Conservation (phyloP, 106 monocot genomes). For the Dactylorhiza incarnata region DNA sequence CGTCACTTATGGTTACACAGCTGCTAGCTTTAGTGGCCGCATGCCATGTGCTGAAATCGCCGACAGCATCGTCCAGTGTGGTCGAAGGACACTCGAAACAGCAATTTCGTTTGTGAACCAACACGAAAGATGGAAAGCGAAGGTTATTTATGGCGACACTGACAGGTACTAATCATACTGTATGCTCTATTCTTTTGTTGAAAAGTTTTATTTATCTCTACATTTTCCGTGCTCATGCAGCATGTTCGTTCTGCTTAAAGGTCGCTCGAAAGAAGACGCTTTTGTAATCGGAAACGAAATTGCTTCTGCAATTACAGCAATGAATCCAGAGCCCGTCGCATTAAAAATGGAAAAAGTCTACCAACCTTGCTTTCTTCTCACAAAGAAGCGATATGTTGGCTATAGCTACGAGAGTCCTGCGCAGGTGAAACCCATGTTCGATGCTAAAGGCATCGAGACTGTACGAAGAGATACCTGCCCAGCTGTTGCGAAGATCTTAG, state of each 20-base stretch:
- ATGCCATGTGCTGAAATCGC: slow-evolving; percentile 99
- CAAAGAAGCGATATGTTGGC: slow-evolving; percentile 99
- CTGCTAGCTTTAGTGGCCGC: slow-evolving; percentile 96
- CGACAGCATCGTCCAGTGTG: slow-evolving; percentile 98
- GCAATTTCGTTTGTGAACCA: slow-evolving; percentile 76
- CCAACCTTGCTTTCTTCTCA: slow-evolving; percentile 85
- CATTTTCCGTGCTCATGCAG: slow-evolving; percentile 32
- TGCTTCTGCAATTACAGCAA: slow-evolving; percentile 67
- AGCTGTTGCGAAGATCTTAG: slow-evolving; percentile 84
- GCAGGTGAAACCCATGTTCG: slow-evolving; percentile 66
- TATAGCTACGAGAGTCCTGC: slow-evolving; percentile 79
- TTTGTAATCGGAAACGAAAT: slow-evolving; percentile 95
- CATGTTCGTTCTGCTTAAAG: slow-evolving; percentile 93
- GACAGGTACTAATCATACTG: slow-evolving; percentile 50
- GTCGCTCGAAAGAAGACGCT: slow-evolving; percentile 63
- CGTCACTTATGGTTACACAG: slow-evolving; percentile 97
- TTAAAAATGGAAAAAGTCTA: slow-evolving; percentile 94
- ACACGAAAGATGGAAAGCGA: slow-evolving; percentile 73
- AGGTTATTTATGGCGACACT: slow-evolving; percentile 95
- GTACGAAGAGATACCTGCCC: slow-evolving; percentile 92
- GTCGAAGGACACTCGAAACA: slow-evolving; percentile 86
- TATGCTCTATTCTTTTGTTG: slow-evolving; percentile 3
- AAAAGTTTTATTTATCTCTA: not conserved
- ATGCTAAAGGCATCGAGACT: slow-evolving; percentile 97
- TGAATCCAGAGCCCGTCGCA: slow-evolving; percentile 89